phyloP scores from a whole-genome alignment of 2,329 filamentous ascomycete genomes.

The Dactylellina sp. region DNA sequence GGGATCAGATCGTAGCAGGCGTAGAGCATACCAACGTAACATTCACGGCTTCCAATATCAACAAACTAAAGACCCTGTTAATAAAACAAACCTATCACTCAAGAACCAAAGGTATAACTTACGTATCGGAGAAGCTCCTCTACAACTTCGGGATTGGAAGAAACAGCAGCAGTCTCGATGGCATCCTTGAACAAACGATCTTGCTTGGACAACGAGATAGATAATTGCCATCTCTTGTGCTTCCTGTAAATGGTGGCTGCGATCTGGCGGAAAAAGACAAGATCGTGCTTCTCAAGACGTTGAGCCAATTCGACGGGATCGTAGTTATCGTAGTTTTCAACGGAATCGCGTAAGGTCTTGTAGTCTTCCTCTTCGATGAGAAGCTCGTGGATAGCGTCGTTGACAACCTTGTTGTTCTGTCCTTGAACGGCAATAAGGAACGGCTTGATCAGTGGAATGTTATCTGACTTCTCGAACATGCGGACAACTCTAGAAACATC shows the following conservation, averaged over 20 bases:
- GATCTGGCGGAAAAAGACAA: slow-evolving; percentile 99
- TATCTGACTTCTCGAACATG: slow-evolving; percentile 98
- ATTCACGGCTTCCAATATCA: slow-evolving; percentile 98
- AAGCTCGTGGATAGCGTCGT: slow-evolving; percentile 96
- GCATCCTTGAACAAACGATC: slow-evolving; percentile 99
- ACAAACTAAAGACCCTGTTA: slow-evolving; percentile 78
- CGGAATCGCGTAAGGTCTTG: slow-evolving; percentile 96
- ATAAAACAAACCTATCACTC: slow-evolving; percentile 56
- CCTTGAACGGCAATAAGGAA: slow-evolving; percentile 96
- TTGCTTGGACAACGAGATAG: slow-evolving; percentile 95
- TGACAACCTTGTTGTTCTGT: slow-evolving; percentile 98
- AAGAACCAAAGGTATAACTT: slow-evolving; percentile 68
- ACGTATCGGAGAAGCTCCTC: slow-evolving; percentile 97
- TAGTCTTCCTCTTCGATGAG: slow-evolving; percentile 99
- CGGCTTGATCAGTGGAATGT: slow-evolving; percentile 96
- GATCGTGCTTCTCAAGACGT: slow-evolving; percentile 94
- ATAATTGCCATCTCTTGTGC: slow-evolving; percentile 99
- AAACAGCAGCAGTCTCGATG: slow-evolving; percentile 95
- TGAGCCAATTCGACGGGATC: slow-evolving; percentile 92
- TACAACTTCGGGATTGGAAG: slow-evolving; percentile 88
- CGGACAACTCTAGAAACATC: slow-evolving; percentile 95
- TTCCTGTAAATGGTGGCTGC: slow-evolving; percentile 98
- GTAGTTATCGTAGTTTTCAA: slow-evolving; percentile 99
- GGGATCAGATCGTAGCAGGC: slow-evolving; percentile 97
- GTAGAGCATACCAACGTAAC: slow-evolving; percentile 99